Base-by-base conservation (phyloP, 176 grass and related monocot species). In the Thinopyrum elongatum region DNA sequence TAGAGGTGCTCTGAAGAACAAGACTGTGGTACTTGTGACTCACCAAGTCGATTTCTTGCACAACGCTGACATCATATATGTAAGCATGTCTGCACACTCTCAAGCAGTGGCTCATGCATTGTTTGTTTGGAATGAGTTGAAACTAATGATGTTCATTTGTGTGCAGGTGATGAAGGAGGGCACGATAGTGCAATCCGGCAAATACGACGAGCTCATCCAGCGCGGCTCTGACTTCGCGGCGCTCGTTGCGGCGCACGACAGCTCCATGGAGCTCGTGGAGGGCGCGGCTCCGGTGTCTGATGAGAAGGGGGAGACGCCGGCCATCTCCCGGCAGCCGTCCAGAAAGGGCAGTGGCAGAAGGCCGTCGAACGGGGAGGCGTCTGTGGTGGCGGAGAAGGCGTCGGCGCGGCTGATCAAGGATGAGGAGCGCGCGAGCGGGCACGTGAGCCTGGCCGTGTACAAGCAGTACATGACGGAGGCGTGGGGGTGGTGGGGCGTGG, bases 11-110 rank as follows among this genome's bases (percentile, higher is more conserved):
- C 90, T 99, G 55, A 96, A 91, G 83, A 64, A 91, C 82, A 96
- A 99, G 85, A 99, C 97, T 9, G 53, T 99, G 16, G 47, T 99
- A 39, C 97, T 99, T 39, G 94, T 99, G 68, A 96, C 97, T 17
- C 97, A 99, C 80, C 97, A 99, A 91, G 92, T 99, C 8, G 97
- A 99, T 82, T 99, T 99, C 85, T 85, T 99, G 82, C 97, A 96
- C 90, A 99, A 99, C 73, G 97, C 90, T 9, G 94, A 99, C 42
- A 42, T 73, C 66, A 99, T 99, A 82, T 94, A 94, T 78, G 97
- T 98, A 85, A 86, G 85, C 21, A 23, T 74, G 36, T 16, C n/a
- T 0, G 15, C 14, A 49, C 15, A 29, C 19, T 49, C 42, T 19
- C 42, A 51, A 42, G 44, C 44, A 76, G 70, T 29, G 3, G 25